phyloP scores from a whole-genome alignment of 1,284 basidiomycete genomes.

The Fomitopsis palustris region DNA sequence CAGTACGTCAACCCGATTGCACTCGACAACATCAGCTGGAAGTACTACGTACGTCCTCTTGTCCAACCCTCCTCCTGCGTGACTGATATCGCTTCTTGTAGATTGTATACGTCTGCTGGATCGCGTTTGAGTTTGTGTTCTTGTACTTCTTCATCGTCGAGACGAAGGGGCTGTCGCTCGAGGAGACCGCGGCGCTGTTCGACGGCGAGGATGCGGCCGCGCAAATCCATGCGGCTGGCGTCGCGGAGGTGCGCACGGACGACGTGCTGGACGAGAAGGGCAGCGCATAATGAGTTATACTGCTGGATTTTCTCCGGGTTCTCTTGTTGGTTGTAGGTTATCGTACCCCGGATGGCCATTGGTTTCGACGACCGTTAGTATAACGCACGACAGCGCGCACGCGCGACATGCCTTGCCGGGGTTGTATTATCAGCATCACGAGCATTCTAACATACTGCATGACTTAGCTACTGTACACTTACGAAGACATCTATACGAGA shows the following conservation, averaged over 20 bases:
- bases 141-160: slow-evolving; percentile 67
- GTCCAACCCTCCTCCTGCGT: background rate
- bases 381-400: too few relatives aligned
- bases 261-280: slow-evolving; percentile 31
- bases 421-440: too few relatives aligned
- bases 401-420: too few relatives aligned
- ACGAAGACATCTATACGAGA: too few relatives aligned
- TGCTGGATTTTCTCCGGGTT: too few relatives aligned
- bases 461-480: too few relatives aligned
- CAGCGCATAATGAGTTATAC: slow-evolving; percentile 5
- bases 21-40: slow-evolving; percentile 53
- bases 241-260: slow-evolving; percentile 26
- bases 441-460: too few relatives aligned
- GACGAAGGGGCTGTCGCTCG: slow-evolving; percentile 68
- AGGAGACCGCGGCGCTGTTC: slow-evolving; percentile 74
- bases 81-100: slow-evolving; percentile 14
- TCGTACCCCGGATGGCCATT: too few relatives aligned
- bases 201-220: slow-evolving; percentile 52
- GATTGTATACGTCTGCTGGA: slow-evolving; percentile 68
- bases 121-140: slow-evolving; percentile 60
- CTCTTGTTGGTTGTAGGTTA: too few relatives aligned
- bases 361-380: too few relatives aligned
- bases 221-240: slow-evolving; percentile 17
- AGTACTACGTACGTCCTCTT: slow-evolving; percentile 31
- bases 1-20: slow-evolving; percentile 84